A percentile compares a stretch with the other conserved stretches of the same genome.
Conservation (phyloP, 805 yeast species). For the Wickerhamomyces ciferrii region DNA sequence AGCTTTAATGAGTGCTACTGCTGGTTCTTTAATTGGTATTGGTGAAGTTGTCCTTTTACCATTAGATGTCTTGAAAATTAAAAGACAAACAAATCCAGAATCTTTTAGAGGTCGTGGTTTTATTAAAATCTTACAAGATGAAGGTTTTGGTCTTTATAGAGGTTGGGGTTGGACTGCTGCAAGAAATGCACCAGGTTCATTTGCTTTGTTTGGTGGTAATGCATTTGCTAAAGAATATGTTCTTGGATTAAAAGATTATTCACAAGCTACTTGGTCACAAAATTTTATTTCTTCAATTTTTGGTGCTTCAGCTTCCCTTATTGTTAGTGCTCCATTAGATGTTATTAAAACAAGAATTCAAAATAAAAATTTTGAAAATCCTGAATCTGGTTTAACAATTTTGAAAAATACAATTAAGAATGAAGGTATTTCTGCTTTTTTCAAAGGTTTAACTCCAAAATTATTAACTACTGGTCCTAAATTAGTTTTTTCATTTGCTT, state of each 20-base stretch:
- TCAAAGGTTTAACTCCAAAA: conserved; percentile 96
- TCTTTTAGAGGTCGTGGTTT: conserved; percentile 98
- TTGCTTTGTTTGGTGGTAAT: conserved; percentile 96
- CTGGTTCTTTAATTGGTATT: conserved; percentile 95
- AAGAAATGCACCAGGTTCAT: conserved; percentile 98
- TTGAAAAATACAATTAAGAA: conserved; percentile 88
- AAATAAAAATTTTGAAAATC: conserved; percentile 92
- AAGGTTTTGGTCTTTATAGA: conserved; percentile 89
- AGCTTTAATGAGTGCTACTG: conserved; percentile 95
- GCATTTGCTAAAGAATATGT: conserved; percentile 98
- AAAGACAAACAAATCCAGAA: conserved; percentile 99
- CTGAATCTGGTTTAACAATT: conserved; percentile 89
- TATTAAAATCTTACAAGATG: conserved; percentile 77
- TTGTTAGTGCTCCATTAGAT: conserved; percentile 96
- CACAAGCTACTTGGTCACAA: conserved; percentile 90
- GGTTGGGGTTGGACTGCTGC: conserved; percentile 99
- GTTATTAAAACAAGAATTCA: conserved; percentile 98
- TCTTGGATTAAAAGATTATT: conserved; percentile 79
- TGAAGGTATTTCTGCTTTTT: conserved; percentile 87
- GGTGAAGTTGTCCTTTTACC: conserved; percentile 97
- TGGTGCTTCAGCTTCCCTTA: conserved; percentile 95
- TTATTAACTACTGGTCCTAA: conserved; percentile 97
- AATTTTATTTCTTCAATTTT: conserved; percentile 91
- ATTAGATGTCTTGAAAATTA: conserved; percentile 92
- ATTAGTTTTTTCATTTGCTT: conserved; percentile 94